Conservation (phyloP, 2,329 filamentous ascomycete species). For the Monosporascus sp. region DNA sequence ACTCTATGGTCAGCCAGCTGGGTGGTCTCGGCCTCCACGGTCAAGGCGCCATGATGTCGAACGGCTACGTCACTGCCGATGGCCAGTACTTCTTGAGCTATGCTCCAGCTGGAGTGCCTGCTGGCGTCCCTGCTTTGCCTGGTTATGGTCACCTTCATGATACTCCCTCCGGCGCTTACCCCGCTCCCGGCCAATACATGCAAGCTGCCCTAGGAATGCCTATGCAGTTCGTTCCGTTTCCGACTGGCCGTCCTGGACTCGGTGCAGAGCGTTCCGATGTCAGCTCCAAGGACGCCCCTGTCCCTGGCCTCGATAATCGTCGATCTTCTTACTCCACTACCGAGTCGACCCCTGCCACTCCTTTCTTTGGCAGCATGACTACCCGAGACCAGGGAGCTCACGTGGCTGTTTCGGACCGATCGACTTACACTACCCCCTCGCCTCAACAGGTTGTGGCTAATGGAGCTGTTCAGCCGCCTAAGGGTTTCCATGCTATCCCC, state of each 20-base stretch:
- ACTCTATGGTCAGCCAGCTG: constrained; percentile 25
- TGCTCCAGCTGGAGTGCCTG: constrained; percentile 14
- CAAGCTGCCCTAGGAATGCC: constrained; percentile 30
- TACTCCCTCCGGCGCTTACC: constrained; percentile 21
- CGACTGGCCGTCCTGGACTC: constrained; percentile 43
- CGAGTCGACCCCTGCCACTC: constrained; percentile 61
- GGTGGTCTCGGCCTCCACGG: constrained; percentile 29
- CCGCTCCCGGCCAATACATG: constrained; percentile 31
- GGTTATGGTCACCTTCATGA: constrained; percentile 20
- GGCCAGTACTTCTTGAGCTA: constrained; percentile 26
- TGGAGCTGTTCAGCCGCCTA: constrained; percentile 32
- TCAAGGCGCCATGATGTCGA: constrained; percentile 22
- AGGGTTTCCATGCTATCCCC: constrained; percentile 30
- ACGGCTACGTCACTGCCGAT: constrained; percentile 26
- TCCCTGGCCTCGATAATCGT: constrained; percentile 60
- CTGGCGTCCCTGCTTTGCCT: constrained; percentile 16
- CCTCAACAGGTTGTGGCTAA: constrained; percentile 51
- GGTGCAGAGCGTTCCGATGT: constrained; percentile 43
- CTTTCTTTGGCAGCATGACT: constrained; percentile 55
- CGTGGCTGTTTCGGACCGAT: constrained; percentile 56
- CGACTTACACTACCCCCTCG: constrained; percentile 63
- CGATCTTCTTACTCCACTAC: constrained; percentile 65
- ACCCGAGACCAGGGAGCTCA: constrained; percentile 57
- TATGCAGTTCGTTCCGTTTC: constrained; percentile 44
- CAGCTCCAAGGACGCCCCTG: constrained; percentile 52